Conservation (phyloP, 345 rosid species). For the Dimocarpus longan region DNA sequence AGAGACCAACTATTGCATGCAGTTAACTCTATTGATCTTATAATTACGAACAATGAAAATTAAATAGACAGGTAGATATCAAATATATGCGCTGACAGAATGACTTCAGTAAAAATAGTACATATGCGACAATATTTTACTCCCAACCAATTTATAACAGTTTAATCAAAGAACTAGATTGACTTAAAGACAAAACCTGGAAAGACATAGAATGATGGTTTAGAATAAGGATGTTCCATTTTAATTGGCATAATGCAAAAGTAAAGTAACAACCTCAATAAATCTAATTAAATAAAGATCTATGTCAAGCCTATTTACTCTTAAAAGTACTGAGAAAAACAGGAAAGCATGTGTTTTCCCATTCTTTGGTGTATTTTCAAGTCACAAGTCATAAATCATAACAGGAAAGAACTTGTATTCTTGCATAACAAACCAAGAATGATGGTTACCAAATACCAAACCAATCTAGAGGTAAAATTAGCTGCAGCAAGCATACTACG, state of each 20-base stretch:
- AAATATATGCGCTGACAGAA: neutral
- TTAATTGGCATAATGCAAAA: neutral
- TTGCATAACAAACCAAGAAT: neutral
- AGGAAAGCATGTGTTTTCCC: neutral
- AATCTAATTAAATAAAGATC: neutral
- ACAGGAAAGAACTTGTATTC: neutral
- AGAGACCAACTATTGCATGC: neutral
- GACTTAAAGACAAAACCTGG: neutral
- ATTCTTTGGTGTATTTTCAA: neutral
- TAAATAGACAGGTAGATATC: neutral
- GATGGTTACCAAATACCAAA: neutral
- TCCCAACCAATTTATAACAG: neutral
- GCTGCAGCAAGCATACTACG: neutral
- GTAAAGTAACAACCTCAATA: neutral
- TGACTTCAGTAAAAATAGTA: neutral
- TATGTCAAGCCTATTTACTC: neutral
- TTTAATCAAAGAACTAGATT: neutral
- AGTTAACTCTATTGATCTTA: neutral
- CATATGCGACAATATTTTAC: neutral
- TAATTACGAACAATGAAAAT: neutral
- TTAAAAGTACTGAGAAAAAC: neutral
- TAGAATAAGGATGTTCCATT: neutral
- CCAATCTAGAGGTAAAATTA: neutral
- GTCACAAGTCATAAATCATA: neutral
- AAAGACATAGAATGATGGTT: neutral